These are phyloP conservation scores for Tulasnella sp. DNA, from an alignment of 768 basidiomycete genomes.

Conservation along the genomic window DNA sequence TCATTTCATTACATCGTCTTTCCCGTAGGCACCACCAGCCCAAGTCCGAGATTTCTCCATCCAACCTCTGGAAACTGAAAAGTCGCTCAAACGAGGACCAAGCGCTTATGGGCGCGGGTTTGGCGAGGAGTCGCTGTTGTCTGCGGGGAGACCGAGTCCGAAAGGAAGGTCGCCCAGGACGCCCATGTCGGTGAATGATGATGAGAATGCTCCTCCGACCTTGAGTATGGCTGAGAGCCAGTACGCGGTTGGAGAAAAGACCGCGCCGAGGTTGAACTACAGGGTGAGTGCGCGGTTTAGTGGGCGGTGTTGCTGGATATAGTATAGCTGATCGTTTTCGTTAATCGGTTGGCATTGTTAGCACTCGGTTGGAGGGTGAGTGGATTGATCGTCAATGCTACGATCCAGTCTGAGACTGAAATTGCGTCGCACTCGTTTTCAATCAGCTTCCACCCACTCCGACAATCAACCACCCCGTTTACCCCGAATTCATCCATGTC, in stretches of 20 bases:
- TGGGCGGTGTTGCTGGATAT: not conserved
- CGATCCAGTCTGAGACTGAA: not conserved
- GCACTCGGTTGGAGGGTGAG: not conserved
- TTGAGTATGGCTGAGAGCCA: not conserved
- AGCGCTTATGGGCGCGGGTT: not conserved
- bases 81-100: not conserved
- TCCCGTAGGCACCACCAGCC: not conserved
- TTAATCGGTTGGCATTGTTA: not conserved
- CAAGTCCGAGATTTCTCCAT: not conserved
- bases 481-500: conserved; percentile 11
- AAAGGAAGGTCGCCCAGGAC: conserved; percentile 8
- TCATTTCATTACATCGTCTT: not conserved
- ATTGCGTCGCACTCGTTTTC: not conserved
- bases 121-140: conserved; percentile 12
- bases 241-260: not conserved
- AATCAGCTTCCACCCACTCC: conserved; percentile 9
- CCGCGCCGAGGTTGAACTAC: not conserved
- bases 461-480: not conserved
- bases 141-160: conserved; percentile 1
- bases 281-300: not conserved
- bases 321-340: not conserved
- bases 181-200: not conserved
- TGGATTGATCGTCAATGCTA: not conserved
- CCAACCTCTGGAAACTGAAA: conserved; percentile 6
- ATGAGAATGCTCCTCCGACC: conserved; percentile 10